These are phyloP conservation scores for Microcyclospora pomicola DNA, from an alignment of 2,329 filamentous ascomycete genomes.

Conservation along the genomic window DNA sequence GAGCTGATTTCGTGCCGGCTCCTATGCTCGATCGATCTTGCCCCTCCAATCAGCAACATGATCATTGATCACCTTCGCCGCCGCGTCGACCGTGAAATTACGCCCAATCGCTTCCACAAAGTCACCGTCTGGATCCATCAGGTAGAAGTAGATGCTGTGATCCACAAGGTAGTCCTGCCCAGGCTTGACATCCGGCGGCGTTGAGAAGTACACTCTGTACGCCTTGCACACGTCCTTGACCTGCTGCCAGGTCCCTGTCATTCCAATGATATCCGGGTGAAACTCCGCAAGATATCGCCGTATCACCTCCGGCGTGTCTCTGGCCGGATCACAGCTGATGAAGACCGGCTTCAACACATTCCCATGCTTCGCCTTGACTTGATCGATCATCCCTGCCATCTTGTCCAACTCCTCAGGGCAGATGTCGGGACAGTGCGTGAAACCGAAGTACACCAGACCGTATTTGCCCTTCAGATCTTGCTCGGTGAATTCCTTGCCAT, in stretches of 20 bases:
- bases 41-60: constrained; percentile 71
- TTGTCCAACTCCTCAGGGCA: constrained; percentile 98
- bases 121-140: constrained; percentile 97
- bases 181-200: constrained; percentile 71
- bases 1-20: too few species aligned
- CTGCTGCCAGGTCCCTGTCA: constrained; percentile 88
- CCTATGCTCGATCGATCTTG: constrained; percentile 33
- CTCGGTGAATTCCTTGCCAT: constrained; percentile 64
- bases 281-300: constrained; percentile 84
- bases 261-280: constrained; percentile 68
- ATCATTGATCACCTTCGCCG: constrained; percentile 66
- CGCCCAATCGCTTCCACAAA: constrained; percentile 94
- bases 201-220: constrained; percentile 95
- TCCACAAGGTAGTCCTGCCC: constrained; percentile 96
- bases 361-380: constrained; percentile 36
- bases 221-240: constrained; percentile 90
- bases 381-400: constrained; percentile 91
- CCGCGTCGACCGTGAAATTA: constrained; percentile 82
- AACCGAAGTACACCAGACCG: constrained; percentile 87
- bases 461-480: constrained; percentile 79
- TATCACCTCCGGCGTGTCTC: constrained; percentile 74
- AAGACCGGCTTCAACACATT: constrained; percentile 62
- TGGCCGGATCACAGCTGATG: constrained; percentile 86
- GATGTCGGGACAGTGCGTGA: constrained; percentile 96
- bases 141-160: constrained; percentile 98